Evolutionary conservation across 2,329 filamentous ascomycete species (phyloP), one percentile per base, ranked within the genome.

Genomic region (Trichoderma simmonsii): DNA sequence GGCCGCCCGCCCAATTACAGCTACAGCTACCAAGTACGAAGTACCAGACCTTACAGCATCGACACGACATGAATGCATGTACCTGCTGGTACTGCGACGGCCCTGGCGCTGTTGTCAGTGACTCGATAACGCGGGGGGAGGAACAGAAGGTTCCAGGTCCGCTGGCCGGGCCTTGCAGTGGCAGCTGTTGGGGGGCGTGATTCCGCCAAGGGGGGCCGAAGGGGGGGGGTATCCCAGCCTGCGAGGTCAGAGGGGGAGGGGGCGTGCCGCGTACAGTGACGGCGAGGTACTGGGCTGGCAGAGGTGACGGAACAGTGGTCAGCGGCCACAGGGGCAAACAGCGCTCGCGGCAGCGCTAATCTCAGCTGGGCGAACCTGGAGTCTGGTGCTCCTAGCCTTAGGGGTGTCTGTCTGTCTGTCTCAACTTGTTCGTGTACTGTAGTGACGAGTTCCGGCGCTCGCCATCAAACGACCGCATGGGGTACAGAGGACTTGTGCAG

Each of bases 41-140:
- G 34, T 36, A 36, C 34, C 34, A 36, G 34, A 36, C 34, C 34
- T 36, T 43, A n/a, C 69, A 65, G 61, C 68, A 63, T 70, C 34
- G 14, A 60, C 57, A 60, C 32, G 57, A 60, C 43, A 24, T 21
- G 28, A 39, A 57, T 60, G 39, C 36, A 30, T 24, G 66, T 69
- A 69, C 36, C 32, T 18, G 14, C 56, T 32, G n/a, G 66, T 69
- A 70, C 67, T n/a, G 56, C 57, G 57, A 34, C 68, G 61, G 61
- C 54, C 69, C 28, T 28, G 69, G 69, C 67, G 39, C 51, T 66
- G 61, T n/a, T 61, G 61, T 60, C 69, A 71, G 51, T 71, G 69
- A 71, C 69, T 65, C 28, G 69, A 71, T 71, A 71, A 65, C 69
- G 69, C 51, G 68, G 69, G 60, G 69, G 61, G 69, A 39, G 26